Conservation (phyloP, 495 filamentous ascomycete genomes). For the Coniosporium apollinis region DNA sequence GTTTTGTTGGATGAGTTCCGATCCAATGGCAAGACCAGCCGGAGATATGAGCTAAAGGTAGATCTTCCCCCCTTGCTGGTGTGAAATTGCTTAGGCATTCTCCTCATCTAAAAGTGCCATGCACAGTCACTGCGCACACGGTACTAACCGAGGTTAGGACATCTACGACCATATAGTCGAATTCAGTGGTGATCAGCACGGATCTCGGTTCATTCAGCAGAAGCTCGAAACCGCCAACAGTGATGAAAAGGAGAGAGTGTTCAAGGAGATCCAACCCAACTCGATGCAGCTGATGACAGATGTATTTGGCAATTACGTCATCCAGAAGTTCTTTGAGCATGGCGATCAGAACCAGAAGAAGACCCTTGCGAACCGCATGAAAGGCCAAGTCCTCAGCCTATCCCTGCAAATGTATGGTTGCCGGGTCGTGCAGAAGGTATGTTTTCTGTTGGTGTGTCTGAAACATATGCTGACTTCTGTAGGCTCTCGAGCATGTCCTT, state of each 20-base stretch:
- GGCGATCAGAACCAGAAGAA: conserved; percentile 91
- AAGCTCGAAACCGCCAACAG: conserved; percentile 91
- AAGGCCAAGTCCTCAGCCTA: conserved; percentile 58
- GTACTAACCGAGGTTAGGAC: too few species aligned
- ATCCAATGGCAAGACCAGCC: conserved; percentile 54
- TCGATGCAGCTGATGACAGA: conserved; percentile 84
- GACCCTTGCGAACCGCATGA: conserved; percentile 70
- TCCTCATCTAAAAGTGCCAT: too few species aligned
- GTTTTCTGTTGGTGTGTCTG: conserved; percentile 7
- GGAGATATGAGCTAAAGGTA: conserved; percentile 72
- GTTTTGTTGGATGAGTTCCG: conserved; percentile 65
- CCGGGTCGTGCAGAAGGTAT: conserved; percentile 84
- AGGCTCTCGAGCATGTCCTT: conserved; percentile 86
- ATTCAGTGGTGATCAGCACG: conserved; percentile 90
- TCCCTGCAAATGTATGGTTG: conserved; percentile 91
- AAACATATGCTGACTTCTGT: conserved; percentile 10
- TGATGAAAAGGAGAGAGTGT: conserved; percentile 92
- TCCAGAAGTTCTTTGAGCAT: conserved; percentile 95
- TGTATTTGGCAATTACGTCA: conserved; percentile 95
- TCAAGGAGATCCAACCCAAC: conserved; percentile 70
- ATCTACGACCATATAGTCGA: conserved; percentile 84
- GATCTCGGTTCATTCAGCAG: conserved; percentile 88
- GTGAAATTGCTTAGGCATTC: too few species aligned
- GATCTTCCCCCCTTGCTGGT: conserved; percentile 7
- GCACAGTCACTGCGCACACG: too few species aligned